Evolutionary conservation across 2,329 filamentous ascomycete genomes (phyloP).

Genomic region (Macrophomina pseudophaseolina): DNA sequence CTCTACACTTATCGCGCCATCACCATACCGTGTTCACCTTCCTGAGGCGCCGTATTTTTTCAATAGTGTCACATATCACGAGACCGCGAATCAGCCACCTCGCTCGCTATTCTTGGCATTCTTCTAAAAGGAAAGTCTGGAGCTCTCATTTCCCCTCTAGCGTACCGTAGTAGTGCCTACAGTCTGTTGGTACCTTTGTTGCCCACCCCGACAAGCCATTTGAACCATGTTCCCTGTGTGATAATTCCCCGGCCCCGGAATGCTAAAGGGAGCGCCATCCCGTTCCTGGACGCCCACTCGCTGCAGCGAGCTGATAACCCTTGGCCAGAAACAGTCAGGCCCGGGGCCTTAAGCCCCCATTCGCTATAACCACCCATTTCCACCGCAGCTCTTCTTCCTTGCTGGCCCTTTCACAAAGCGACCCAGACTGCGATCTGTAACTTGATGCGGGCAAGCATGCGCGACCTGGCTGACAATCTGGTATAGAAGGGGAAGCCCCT

Average conservation of each 20-base stretch:
- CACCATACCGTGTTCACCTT: not conserved
- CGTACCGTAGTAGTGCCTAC: not conserved
- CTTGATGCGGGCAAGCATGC: not conserved
- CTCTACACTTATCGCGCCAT: slow-evolving; percentile 1
- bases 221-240: not conserved
- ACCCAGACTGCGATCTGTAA: not conserved
- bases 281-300: slow-evolving; percentile 4
- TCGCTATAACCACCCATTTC: slow-evolving; percentile 4
- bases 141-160: slow-evolving; percentile 4
- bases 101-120: slow-evolving; percentile 10
- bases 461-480: not conserved
- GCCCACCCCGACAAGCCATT: not conserved
- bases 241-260: not conserved
- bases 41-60: slow-evolving; percentile 1
- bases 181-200: not conserved
- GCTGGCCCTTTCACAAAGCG: not conserved
- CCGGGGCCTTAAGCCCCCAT: not conserved
- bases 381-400: not conserved
- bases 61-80: slow-evolving; percentile 10
- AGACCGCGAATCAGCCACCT: slow-evolving; percentile 5
- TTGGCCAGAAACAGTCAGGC: slow-evolving; percentile 14
- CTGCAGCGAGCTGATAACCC: not conserved
- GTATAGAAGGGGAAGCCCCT: not conserved
- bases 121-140: not conserved
- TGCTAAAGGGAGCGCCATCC: not conserved